Evolutionary conservation across 2,329 filamentous ascomycete species (phyloP).

Genomic region (Onygena corvina): DNA sequence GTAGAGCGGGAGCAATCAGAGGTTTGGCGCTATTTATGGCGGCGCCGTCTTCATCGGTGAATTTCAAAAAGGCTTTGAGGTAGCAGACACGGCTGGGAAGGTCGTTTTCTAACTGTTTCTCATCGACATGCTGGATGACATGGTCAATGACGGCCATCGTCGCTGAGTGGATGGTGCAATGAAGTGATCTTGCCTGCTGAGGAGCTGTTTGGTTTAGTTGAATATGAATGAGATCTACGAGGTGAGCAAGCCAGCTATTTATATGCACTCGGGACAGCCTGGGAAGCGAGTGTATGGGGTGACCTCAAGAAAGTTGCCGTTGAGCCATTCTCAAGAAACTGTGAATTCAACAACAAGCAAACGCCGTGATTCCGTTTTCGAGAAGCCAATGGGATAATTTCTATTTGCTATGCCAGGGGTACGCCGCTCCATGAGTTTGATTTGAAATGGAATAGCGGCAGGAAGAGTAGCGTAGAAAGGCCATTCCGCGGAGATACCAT

Average conservation of each 20-base stretch:
- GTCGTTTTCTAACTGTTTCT: conserved; percentile 11
- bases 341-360: not conserved
- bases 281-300: too few species aligned
- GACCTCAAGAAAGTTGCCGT: too few species aligned
- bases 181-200: too few species aligned
- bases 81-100: conserved; percentile 18
- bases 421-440: conserved; percentile 1
- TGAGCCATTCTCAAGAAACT: not conserved
- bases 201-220: too few species aligned
- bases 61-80: conserved; percentile 20
- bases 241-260: too few species aligned
- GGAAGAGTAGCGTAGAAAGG: not conserved
- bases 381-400: not conserved
- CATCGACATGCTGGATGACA: conserved; percentile 13
- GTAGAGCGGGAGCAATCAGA: conserved; percentile 20
- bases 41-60: conserved; percentile 20
- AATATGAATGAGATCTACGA: too few species aligned
- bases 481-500: not conserved
- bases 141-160: conserved; percentile 9
- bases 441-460: not conserved
- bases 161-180: not conserved
- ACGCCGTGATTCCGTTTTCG: too few species aligned
- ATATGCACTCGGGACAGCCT: too few species aligned
- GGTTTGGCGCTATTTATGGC: conserved; percentile 18
- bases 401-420: conserved; percentile 1